Percentiles rank a stretch among this genome's conserved stretches.
phyloP scores from a whole-genome alignment of 805 yeast genomes.

The Ogataea pignaliae region DNA sequence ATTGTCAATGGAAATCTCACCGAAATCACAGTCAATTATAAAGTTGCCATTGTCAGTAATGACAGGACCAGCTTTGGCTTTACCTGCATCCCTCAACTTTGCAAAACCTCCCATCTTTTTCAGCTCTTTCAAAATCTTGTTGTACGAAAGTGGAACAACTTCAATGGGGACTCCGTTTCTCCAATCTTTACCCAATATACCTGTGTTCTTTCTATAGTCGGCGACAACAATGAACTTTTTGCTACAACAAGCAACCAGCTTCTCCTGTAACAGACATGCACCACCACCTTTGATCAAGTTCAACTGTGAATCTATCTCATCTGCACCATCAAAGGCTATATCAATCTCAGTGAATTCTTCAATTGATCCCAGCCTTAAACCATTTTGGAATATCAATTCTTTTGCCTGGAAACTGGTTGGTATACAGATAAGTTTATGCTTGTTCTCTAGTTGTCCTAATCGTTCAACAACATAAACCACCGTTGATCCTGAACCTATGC shows the following conservation, averaged over 20 bases:
- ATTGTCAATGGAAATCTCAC: slow-evolving; percentile 50
- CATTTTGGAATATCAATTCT: slow-evolving; percentile 75
- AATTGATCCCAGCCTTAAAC: slow-evolving; percentile 69
- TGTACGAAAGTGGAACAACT: slow-evolving; percentile 82
- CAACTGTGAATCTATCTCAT: slow-evolving; percentile 78
- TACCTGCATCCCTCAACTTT: slow-evolving; percentile 74
- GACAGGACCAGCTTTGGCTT: slow-evolving; percentile 94
- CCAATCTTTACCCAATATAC: slow-evolving; percentile 75
- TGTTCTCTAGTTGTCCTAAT: slow-evolving; percentile 62
- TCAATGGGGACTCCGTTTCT: slow-evolving; percentile 90
- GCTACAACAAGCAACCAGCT: slow-evolving; percentile 84
- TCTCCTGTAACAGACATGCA: slow-evolving; percentile 94
- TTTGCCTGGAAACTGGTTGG: slow-evolving; percentile 97
- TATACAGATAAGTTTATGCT: slow-evolving; percentile 63
- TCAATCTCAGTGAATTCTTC: slow-evolving; percentile 82
- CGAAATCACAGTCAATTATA: slow-evolving; percentile 89
- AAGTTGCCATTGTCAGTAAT: slow-evolving; percentile 95
- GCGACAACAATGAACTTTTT: slow-evolving; percentile 84
- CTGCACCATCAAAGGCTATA: slow-evolving; percentile 97
- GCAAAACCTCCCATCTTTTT: slow-evolving; percentile 57
- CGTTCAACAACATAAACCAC: slow-evolving; percentile 95
- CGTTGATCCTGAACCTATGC: slow-evolving; percentile 95
- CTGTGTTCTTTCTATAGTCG: slow-evolving; percentile 79
- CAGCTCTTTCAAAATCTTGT: slow-evolving; percentile 65
- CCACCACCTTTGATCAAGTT: slow-evolving; percentile 98